phyloP scores from a whole-genome alignment of 495 filamentous ascomycete genomes.

The Hypoxylon subgilvum region DNA sequence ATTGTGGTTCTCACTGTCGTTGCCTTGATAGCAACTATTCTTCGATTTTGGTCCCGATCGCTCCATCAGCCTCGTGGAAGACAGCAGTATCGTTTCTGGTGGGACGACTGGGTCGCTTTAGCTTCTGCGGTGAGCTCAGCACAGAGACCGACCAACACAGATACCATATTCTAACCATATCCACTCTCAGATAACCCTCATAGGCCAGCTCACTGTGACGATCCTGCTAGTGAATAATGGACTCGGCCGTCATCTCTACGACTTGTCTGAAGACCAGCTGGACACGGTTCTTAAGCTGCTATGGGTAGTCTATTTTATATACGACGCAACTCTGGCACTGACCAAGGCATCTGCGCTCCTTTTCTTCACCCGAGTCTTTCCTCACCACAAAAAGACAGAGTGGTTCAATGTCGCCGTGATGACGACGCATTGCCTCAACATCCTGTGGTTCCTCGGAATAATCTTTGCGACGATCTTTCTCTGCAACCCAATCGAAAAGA shows the following conservation, averaged over 20 bases:
- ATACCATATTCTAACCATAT: neutral
- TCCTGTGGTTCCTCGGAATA: constrained; percentile 5
- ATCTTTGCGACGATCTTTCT: neutral
- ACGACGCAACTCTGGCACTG: neutral
- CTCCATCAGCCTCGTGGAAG: neutral
- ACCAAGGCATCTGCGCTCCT: constrained; percentile 7
- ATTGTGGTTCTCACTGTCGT: neutral
- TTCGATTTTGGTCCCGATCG: neutral
- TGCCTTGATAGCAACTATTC: neutral
- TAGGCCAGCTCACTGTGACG: neutral
- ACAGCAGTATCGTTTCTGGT: constrained; percentile 9
- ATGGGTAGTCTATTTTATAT: neutral
- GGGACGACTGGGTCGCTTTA: constrained; percentile 18
- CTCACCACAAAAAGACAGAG: neutral
- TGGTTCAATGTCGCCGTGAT: neutral
- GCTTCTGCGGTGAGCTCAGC: neutral
- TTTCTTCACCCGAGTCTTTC: constrained; percentile 13
- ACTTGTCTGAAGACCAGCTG: neutral
- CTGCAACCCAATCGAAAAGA: constrained; percentile 12
- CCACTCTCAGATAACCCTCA: neutral
- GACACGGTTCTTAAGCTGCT: neutral
- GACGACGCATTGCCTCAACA: neutral
- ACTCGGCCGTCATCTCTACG: neutral
- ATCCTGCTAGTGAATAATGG: neutral
- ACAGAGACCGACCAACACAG: no score